A percentile compares a stretch with the other conserved stretches of the same genome.
Evolutionary conservation across 148 eudicot species (phyloP).

Genomic region (Persicaria maculosa): DNA sequence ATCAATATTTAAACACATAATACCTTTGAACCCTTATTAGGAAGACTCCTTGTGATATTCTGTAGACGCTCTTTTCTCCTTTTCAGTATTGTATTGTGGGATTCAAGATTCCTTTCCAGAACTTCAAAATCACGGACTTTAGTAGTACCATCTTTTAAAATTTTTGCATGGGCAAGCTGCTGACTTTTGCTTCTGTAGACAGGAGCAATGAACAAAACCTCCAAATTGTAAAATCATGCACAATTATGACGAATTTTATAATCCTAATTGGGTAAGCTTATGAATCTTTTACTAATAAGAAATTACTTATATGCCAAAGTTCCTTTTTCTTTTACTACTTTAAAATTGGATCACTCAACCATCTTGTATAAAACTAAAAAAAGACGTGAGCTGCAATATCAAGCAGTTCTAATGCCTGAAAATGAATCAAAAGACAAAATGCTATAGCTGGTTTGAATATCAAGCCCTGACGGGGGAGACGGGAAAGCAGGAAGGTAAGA

Average conservation of each 20-base stretch:
- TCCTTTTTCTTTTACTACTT: too few species aligned
- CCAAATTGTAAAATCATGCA: constrained; percentile 7
- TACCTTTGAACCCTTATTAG: constrained; percentile 70
- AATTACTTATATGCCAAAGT: too few species aligned
- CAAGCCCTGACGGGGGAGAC: background rate
- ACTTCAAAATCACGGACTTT: constrained; percentile 24
- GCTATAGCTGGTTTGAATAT: background rate
- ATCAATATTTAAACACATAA: background rate
- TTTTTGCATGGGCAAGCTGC: constrained; percentile 27
- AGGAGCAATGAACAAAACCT: constrained; percentile 85
- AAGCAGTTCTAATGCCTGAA: constrained; percentile 80
- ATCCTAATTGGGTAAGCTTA: background rate
- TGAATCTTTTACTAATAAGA: background rate
- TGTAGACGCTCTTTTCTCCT: constrained; percentile 33
- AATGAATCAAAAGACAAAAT: background rate
- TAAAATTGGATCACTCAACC: too few species aligned
- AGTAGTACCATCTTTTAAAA: constrained; percentile 22
- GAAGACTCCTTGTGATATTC: constrained; percentile 47
- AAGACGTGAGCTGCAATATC: too few species aligned
- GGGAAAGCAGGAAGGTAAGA: background rate
- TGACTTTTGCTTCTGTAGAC: constrained; percentile 54
- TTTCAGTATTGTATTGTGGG: constrained; percentile 22
- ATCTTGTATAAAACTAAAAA: too few species aligned
- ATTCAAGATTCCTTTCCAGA: constrained; percentile 20
- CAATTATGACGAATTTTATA: background rate